Evolutionary conservation across 2,329 filamentous ascomycete species (phyloP), one percentile per base, ranked within the genome.

Genomic region (Fusarium goolgardi): DNA sequence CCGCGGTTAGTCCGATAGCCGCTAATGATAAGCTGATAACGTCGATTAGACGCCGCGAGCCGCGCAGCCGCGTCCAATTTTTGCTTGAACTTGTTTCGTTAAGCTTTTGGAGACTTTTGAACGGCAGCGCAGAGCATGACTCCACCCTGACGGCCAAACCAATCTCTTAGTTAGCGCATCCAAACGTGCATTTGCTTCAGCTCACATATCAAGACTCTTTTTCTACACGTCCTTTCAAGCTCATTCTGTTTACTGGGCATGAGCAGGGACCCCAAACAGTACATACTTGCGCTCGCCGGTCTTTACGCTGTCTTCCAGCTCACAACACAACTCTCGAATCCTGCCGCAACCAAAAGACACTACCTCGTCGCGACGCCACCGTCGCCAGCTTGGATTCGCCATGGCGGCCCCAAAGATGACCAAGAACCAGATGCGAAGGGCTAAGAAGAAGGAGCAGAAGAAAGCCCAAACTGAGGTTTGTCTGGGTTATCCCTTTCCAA

Each of bases 361-460:
- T 69, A 69, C 31, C 59, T 73, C 52, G 70, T 67, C 69, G 66
- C 70, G 69, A 71, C 59, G 61, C 65, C 72, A 62, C 62, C 55
- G 65, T 72, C 75, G 69, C 71, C 68, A 56, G 62, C 41, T 60
- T 59, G 16, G 53, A 53, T 71, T 72, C 75, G 83, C 78, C 76
- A 90, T 90, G 88, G 87, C 86, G 75, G 79, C 83, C 70, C 80
- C 85, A 71, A 96, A 95, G 83, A 89, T 91, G 83, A 94, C 91
- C 78, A 98, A 97, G 84, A 97, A 97, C 81, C 93, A 97, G 81
- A 90, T 94, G 84, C 88, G 94, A 78, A 90, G 95, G 78, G 92
- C 93, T 49, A 94, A 95, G 84, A 97, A 96, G 87, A 97, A 97
- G 89, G 91, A 93, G 74, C 88, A 93, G 77, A 96, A 96, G 82